phyloP scores from a whole-genome alignment of 805 yeast genomes.

The Saccharomycopsis schoenii region DNA sequence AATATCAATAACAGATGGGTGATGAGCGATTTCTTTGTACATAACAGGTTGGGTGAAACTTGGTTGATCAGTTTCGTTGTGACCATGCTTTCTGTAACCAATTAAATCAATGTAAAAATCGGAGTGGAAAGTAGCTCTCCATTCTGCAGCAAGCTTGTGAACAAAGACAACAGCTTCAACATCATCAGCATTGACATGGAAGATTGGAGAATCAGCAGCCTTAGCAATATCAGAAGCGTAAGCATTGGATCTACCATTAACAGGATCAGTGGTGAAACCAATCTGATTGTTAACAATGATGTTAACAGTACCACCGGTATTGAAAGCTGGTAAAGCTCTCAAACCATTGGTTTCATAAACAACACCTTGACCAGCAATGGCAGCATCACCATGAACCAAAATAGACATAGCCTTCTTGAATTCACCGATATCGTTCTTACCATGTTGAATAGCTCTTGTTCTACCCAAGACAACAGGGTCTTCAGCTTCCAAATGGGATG shows the following conservation, averaged over 20 bases:
- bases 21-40: constrained; percentile 86
- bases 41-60: constrained; percentile 96
- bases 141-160: constrained; percentile 95
- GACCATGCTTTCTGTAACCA: constrained; percentile 98
- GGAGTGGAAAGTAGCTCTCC: constrained; percentile 94
- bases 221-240: constrained; percentile 97
- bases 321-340: constrained; percentile 82
- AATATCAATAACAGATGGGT: constrained; percentile 79
- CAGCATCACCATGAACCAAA: constrained; percentile 97
- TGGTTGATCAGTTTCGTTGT: constrained; percentile 99
- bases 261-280: constrained; percentile 98
- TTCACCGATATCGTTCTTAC: constrained; percentile 75
- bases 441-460: constrained; percentile 91
- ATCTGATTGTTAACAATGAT: constrained; percentile 95
- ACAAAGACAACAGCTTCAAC: constrained; percentile 87
- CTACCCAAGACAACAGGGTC: constrained; percentile 98
- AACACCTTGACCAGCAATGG: constrained; percentile 98
- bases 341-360: constrained; percentile 98
- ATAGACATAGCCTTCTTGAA: constrained; percentile 85
- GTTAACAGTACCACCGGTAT: constrained; percentile 98
- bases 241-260: constrained; percentile 94
- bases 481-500: constrained; percentile 98
- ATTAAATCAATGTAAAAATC: constrained; percentile 95
- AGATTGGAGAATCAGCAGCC: constrained; percentile 93
- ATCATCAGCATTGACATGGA: constrained; percentile 99